phyloP scores from a whole-genome alignment of 1,284 basidiomycete genomes.

The Leccinum brunneo-olivaceum region DNA sequence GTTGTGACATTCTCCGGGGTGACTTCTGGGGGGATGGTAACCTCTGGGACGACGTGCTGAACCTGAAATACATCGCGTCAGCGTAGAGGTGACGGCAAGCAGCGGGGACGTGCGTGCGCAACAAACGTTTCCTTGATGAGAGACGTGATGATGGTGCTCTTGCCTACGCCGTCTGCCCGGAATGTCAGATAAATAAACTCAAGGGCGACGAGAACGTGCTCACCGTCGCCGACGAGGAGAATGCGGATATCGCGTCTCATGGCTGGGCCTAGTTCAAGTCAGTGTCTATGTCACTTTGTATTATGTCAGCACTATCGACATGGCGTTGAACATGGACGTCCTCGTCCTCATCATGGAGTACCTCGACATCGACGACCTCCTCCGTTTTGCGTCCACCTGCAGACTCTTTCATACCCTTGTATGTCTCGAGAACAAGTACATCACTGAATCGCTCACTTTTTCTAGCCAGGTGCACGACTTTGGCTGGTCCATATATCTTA shows the following conservation, averaged over 20 bases:
- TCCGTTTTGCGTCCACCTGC: constrained; percentile 42
- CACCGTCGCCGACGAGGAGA: constrained; percentile 89
- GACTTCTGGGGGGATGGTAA: constrained; percentile 92
- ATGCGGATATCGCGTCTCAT: constrained; percentile 91
- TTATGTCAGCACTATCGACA: constrained; percentile 19
- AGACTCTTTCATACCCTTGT: constrained; percentile 43
- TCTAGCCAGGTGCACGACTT: constrained; percentile 47
- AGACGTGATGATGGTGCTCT: constrained; percentile 91
- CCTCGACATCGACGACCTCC: constrained; percentile 41
- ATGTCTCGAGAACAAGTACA: constrained; percentile 19
- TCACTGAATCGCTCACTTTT: constrained; percentile 2
- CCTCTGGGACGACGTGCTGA: constrained; percentile 88
- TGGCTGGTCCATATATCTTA: constrained; percentile 54
- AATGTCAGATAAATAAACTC: constrained; percentile 1
- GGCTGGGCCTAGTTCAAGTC: constrained; percentile 12
- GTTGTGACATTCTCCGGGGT: constrained; percentile 95
- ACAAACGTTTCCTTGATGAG: constrained; percentile 94
- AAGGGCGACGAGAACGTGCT: constrained; percentile 22
- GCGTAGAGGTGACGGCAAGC: constrained; percentile 5
- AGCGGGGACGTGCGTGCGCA: constrained; percentile 54
- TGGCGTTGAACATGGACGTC: constrained; percentile 45
- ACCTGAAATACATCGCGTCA: constrained; percentile 52
- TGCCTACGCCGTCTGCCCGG: constrained; percentile 79
- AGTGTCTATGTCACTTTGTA: neutral
- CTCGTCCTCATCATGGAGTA: constrained; percentile 47